Percentiles rank a stretch among this genome's conserved stretches.
Evolutionary conservation across 768 basidiomycete species (phyloP).

Genomic region (Favolaschia claudopus): DNA sequence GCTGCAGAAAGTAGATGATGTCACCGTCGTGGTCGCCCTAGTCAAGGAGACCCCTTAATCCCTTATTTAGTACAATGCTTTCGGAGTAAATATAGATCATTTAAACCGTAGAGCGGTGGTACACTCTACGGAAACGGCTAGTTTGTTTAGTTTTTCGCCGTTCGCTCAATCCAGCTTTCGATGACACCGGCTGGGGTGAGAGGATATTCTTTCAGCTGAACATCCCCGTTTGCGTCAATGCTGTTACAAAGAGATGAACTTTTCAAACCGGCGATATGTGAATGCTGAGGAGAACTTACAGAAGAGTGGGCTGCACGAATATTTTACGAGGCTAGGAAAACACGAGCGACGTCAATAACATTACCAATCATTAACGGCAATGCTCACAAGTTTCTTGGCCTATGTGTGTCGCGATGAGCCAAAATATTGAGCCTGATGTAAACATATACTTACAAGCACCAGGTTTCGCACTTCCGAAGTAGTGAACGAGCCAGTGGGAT

Average conservation of each 20-base stretch:
- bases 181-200: constrained; percentile 77
- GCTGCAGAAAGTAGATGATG: constrained; percentile 80
- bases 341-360: not conserved
- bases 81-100: not conserved
- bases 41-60: constrained; percentile 67
- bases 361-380: no score
- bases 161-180: constrained; percentile 82
- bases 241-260: no score
- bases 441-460: constrained; percentile 73
- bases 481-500: constrained; percentile 55
- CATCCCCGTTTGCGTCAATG: constrained; percentile 66
- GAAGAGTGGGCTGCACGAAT: constrained; percentile 85
- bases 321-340: constrained; percentile 78
- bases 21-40: constrained; percentile 73
- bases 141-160: constrained; percentile 42
- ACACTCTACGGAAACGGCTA: constrained; percentile 18
- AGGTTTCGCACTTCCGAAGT: constrained; percentile 81
- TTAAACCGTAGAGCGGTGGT: constrained; percentile 18
- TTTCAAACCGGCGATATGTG: no score
- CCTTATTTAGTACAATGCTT: not conserved
- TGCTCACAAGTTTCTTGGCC: constrained; percentile 80
- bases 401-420: no score
- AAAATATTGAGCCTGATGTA: no score
- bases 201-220: constrained; percentile 81
- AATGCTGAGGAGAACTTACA: no score